Conservation (phyloP, 306 rosid genomes). For the Glycine soja region DNA sequence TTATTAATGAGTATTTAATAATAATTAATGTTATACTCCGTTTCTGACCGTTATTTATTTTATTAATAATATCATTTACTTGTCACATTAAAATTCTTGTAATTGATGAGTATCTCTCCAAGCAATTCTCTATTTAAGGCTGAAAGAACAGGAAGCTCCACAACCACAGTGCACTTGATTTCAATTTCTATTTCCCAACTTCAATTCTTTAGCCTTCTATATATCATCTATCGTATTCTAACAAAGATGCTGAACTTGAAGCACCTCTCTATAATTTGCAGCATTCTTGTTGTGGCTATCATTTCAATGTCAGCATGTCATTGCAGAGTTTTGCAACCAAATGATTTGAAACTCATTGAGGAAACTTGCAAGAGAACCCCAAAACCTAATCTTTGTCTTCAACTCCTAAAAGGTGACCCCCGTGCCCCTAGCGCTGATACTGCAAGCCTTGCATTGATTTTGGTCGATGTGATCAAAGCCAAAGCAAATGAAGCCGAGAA, state of each 20-base stretch:
- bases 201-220: too few relatives aligned
- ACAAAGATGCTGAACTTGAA: slow-evolving; percentile 19
- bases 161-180: too few relatives aligned
- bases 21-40: too few relatives aligned
- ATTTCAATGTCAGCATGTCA: slow-evolving; percentile 17
- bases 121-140: too few relatives aligned
- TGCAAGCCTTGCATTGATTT: slow-evolving; percentile 39
- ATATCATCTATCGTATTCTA: too few relatives aligned
- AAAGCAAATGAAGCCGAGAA: background rate
- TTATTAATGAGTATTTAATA: too few relatives aligned
- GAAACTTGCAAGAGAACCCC: slow-evolving; percentile 47
- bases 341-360: background rate
- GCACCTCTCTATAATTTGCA: slow-evolving; percentile 1
- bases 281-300: background rate
- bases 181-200: background rate
- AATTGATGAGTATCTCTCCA: too few relatives aligned
- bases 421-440: slow-evolving; percentile 27
- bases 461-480: slow-evolving; percentile 42
- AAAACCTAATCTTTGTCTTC: slow-evolving; percentile 35
- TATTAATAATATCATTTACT: too few relatives aligned
- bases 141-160: background rate
- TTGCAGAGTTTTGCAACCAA: background rate
- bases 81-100: too few relatives aligned
- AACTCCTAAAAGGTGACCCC: slow-evolving; percentile 40
- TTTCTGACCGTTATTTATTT: too few relatives aligned